These are phyloP conservation scores for Phaffomyces thermotolerans DNA, from an alignment of 805 yeast species.

Conservation along the genomic window DNA sequence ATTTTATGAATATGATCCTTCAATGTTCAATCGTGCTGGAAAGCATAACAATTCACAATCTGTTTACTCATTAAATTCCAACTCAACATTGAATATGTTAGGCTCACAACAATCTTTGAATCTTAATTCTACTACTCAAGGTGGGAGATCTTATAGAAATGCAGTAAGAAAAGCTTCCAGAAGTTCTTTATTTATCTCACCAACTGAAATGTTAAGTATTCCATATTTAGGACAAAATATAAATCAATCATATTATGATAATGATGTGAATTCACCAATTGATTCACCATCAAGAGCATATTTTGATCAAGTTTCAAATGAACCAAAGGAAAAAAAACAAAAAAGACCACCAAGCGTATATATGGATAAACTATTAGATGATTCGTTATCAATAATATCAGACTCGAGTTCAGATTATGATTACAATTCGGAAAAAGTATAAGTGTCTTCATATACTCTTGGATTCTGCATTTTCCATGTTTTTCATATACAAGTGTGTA, in stretches of 20 bases:
- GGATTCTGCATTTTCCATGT: neutral
- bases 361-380: constrained; percentile 38
- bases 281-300: constrained; percentile 17
- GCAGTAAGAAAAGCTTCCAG: constrained; percentile 25
- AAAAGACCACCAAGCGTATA: constrained; percentile 44
- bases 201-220: constrained; percentile 35
- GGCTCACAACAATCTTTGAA: constrained; percentile 15
- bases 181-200: constrained; percentile 45
- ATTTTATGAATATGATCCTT: constrained; percentile 19
- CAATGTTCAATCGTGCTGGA: constrained; percentile 16
- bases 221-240: constrained; percentile 7
- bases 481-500: neutral
- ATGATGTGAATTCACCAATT: constrained; percentile 15
- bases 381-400: constrained; percentile 10
- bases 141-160: constrained; percentile 21
- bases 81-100: constrained; percentile 24
- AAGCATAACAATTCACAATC: constrained; percentile 19
- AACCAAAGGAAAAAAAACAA: constrained; percentile 5
- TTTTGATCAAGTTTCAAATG: constrained; percentile 4
- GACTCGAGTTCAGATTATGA: constrained; percentile 1
- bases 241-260: constrained; percentile 1
- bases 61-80: constrained; percentile 25
- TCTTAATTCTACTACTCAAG: neutral
- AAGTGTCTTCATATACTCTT: neutral
- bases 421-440: constrained; percentile 16